Evolutionary conservation across 2,329 filamentous ascomycete genomes (phyloP).

Genomic region (Cercospora citrullina): DNA sequence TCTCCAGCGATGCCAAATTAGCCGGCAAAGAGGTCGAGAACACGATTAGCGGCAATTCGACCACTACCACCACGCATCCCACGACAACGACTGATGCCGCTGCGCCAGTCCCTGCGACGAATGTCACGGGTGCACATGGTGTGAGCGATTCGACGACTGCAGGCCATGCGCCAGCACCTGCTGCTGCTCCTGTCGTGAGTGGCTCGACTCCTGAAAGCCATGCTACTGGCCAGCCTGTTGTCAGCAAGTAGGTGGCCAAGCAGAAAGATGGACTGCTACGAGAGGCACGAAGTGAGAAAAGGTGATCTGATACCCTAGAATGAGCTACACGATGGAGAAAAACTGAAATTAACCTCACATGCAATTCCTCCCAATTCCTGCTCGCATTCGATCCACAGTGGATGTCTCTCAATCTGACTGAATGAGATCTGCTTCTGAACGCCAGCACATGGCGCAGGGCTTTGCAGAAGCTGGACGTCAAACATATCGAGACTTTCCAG

Average conservation of each 20-base stretch:
- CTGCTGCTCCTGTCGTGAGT: background rate
- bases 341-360: background rate
- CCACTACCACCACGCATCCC: background rate
- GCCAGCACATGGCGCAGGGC: no score
- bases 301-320: slow-evolving; percentile 3
- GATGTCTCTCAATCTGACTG: background rate
- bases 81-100: background rate
- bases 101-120: background rate
- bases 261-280: background rate
- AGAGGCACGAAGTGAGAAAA: background rate
- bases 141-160: background rate
- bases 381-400: background rate
- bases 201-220: background rate
- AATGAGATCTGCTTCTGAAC: background rate
- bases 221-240: slow-evolving; percentile 6
- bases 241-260: background rate
- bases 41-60: background rate
- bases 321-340: background rate
- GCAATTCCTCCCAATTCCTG: background rate
- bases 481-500: background rate
- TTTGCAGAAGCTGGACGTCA: no score
- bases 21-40: slow-evolving; percentile 24
- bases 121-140: background rate
- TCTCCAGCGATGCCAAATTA: slow-evolving; percentile 25
- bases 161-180: background rate